Conservation (phyloP, 1,139 yeast genomes). For the Pichia cactophila region DNA sequence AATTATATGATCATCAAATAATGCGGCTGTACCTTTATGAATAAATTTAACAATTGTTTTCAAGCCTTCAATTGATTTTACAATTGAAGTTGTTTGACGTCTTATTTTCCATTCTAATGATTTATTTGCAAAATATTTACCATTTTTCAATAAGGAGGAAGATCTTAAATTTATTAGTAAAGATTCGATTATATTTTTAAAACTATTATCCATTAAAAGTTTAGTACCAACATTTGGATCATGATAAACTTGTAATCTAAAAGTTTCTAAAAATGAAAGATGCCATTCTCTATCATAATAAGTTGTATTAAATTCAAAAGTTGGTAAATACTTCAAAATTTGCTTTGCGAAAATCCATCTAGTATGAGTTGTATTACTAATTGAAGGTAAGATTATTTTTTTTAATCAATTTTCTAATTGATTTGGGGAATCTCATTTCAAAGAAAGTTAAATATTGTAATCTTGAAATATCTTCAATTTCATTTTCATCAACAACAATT, state of each 20-base stretch:
- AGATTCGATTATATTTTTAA: conserved; percentile 34
- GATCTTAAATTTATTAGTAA: conserved; percentile 12
- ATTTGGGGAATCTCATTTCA: conserved; percentile 50
- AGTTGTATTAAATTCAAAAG: conserved; percentile 40
- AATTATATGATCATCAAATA: conserved; percentile 17
- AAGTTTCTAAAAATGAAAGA: conserved; percentile 44
- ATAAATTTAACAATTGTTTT: conserved; percentile 20
- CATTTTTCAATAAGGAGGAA: conserved; percentile 4
- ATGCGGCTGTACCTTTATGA: conserved; percentile 17
- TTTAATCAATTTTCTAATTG: conserved; percentile 39
- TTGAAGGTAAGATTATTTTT: conserved; percentile 44
- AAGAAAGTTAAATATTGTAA: conserved; percentile 31
- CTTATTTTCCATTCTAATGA: conserved; percentile 2
- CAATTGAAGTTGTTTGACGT: conserved; percentile 8
- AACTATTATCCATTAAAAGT: conserved; percentile 28
- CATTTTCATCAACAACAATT: not conserved
- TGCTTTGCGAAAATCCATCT: conserved; percentile 47
- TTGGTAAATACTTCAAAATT: conserved; percentile 48
- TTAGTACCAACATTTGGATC: conserved; percentile 30
- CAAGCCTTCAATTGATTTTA: conserved; percentile 17
- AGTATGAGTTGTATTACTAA: conserved; percentile 40
- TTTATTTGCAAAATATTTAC: conserved; percentile 2
- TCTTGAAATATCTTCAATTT: conserved; percentile 13
- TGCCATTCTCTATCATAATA: conserved; percentile 60
- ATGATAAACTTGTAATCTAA: conserved; percentile 47